phyloP scores from a whole-genome alignment of 768 basidiomycete species.

The Trametes coccinea region DNA sequence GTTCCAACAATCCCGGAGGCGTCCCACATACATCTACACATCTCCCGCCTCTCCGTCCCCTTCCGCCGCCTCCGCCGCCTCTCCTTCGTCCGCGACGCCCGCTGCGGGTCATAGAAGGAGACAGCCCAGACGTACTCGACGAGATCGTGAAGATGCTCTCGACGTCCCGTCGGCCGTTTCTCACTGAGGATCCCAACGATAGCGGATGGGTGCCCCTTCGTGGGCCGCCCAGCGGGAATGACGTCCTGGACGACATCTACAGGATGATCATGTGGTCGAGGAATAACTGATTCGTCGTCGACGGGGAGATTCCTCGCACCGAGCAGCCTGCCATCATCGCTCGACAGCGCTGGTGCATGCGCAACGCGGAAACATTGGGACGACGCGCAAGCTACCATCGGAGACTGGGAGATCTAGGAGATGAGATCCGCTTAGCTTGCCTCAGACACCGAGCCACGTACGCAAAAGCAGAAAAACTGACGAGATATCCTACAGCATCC shows the following conservation, averaged over 20 bases:
- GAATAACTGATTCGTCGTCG: background rate
- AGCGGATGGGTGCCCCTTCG: constrained; percentile 6
- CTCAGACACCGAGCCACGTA: no score
- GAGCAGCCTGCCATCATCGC: no score
- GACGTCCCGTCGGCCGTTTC: constrained; percentile 1
- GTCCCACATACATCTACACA: background rate
- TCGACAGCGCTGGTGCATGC: no score
- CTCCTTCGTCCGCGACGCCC: constrained; percentile 4
- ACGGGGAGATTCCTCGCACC: background rate
- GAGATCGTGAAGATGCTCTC: constrained; percentile 15
- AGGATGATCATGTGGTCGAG: constrained; percentile 9
- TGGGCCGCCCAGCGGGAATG: background rate
- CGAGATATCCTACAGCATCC: no score
- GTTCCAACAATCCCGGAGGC: background rate
- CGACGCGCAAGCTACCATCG: no score
- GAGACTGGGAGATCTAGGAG: background rate
- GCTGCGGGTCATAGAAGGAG: background rate
- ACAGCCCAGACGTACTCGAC: constrained; percentile 7
- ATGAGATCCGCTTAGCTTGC: background rate
- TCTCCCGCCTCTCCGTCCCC: constrained; percentile 1
- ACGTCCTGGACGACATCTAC: constrained; percentile 16
- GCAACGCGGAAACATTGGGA: no score
- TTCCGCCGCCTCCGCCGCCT: constrained; percentile 4
- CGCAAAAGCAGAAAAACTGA: no score
- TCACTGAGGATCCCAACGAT: background rate